Evolutionary conservation across 1,284 basidiomycete species (phyloP).

Genomic region (Leccinum olivaceoglutinosum): DNA sequence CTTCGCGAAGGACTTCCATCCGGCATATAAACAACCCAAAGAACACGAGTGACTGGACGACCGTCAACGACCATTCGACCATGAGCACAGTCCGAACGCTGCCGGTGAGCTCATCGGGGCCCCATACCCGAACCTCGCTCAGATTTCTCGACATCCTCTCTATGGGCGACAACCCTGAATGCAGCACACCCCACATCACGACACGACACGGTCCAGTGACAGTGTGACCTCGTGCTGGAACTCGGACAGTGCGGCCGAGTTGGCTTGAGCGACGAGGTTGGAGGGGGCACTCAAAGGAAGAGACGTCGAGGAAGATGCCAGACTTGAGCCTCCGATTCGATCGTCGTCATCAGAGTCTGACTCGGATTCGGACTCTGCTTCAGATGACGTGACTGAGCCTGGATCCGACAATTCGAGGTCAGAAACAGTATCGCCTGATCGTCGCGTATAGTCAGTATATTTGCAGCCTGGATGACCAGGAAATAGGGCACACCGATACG

Average conservation of each 20-base stretch:
- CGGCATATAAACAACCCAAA: constrained; percentile 34
- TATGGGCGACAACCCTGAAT: constrained; percentile 18
- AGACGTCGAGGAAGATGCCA: constrained; percentile 39
- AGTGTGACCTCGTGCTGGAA: constrained; percentile 75
- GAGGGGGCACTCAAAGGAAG: constrained; percentile 33
- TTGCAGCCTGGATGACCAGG: not conserved
- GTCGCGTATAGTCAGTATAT: constrained; percentile 2
- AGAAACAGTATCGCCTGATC: constrained; percentile 52
- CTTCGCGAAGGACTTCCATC: constrained; percentile 14
- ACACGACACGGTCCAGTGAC: constrained; percentile 73
- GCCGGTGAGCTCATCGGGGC: constrained; percentile 12
- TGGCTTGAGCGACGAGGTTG: constrained; percentile 31
- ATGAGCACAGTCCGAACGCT: constrained; percentile 24
- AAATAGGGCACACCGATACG: constrained; percentile 48
- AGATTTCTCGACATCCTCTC: constrained; percentile 18
- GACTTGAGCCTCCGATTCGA: constrained; percentile 31
- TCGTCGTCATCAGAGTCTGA: constrained; percentile 27
- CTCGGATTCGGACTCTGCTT: constrained; percentile 28
- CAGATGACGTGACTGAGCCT: constrained; percentile 45
- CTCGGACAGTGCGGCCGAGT: constrained; percentile 56
- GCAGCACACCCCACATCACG: constrained; percentile 15
- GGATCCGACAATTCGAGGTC: constrained; percentile 57
- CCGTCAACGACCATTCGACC: constrained; percentile 37
- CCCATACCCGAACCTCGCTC: constrained; percentile 10
- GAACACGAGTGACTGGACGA: constrained; percentile 35